Percentiles rank a stretch among this genome's conserved stretches.
phyloP scores from a whole-genome alignment of 2,329 filamentous ascomycete species.

The Aspergillus persii region DNA sequence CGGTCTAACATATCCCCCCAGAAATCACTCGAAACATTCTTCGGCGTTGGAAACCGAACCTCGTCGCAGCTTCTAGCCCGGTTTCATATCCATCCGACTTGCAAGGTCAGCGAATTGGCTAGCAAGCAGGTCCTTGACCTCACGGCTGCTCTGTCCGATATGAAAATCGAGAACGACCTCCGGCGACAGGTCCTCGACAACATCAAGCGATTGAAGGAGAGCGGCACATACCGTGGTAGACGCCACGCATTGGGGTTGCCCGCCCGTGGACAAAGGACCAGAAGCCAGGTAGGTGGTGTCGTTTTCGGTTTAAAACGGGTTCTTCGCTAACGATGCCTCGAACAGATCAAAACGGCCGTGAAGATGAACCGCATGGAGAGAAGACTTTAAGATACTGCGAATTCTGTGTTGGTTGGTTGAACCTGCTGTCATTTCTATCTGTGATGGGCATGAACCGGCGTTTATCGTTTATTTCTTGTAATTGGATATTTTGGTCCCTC shows the following conservation, averaged over 20 bases:
- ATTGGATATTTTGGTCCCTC: constrained; percentile 8
- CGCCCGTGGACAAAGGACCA: constrained; percentile 84
- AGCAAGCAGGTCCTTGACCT: constrained; percentile 77
- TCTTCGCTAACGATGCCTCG: constrained; percentile 17
- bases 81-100: constrained; percentile 80
- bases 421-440: constrained; percentile 20
- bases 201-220: constrained; percentile 81
- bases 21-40: constrained; percentile 74
- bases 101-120: constrained; percentile 71
- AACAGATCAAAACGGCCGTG: constrained; percentile 57
- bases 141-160: constrained; percentile 78
- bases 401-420: constrained; percentile 16
- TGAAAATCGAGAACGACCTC: constrained; percentile 93
- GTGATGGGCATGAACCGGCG: constrained; percentile 20
- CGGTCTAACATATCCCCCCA: constrained; percentile 8
- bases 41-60: constrained; percentile 71
- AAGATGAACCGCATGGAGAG: constrained; percentile 60
- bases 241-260: constrained; percentile 91
- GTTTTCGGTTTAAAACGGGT: neutral
- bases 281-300: constrained; percentile 60
- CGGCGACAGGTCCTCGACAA: constrained; percentile 76
- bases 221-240: constrained; percentile 83
- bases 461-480: constrained; percentile 16
- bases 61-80: constrained; percentile 79
- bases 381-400: constrained; percentile 33